Base-by-base conservation (phyloP, 2,329 filamentous ascomycete genomes). In the Chaetoscypha palmicola region DNA sequence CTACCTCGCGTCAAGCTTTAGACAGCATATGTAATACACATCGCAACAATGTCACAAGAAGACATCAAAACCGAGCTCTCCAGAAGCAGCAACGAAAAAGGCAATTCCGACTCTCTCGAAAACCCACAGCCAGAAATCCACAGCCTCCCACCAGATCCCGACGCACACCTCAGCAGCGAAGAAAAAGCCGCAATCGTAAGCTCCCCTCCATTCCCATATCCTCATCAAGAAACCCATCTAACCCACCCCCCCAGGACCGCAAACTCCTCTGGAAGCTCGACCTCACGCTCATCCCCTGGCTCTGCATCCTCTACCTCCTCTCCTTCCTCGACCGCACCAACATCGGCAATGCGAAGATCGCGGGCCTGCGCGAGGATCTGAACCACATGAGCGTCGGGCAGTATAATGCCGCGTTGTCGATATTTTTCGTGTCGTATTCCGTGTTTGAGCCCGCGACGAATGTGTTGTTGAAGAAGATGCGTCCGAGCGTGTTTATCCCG, bases 391-490 rank as follows among this genome's bases (percentile, higher is more conserved):
- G 72, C 0, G 71, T 74, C 2, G 64, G 70, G 4, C 70, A 84
- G 58, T 94, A 89, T 67, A 90, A 90, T 62, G 71, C 76, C 17
- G 76, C 81, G 0, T 70, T 94, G 5, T 86, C 84, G 24, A 83
- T 94, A 54, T 94, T 94, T 68, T 94, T 94, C 67, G 72, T 94
- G 38, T 88, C 84, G 0, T 95, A 95, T 61, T 74, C 85, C 2
- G 65, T 89, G 24, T 89, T 87, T 50, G 81, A 86, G 67, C 84
- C 89, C 38, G 78, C 82, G 0, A 83, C 79, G 53, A 86, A 86
- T 60, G 76, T 89, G 44, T 64, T 88, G 28, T 67, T 90, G 36
- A 89, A 89, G 68, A 74, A 72, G 14, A 68, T 86, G 49, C 74
- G 79, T 1, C 89, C 89, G 0, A 86, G 82, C 30, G 66, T 90